Percentiles rank a stretch among this genome's conserved stretches.
phyloP scores from a whole-genome alignment of 176 grass and related monocot genomes.

The Pontederia paniculata region DNA sequence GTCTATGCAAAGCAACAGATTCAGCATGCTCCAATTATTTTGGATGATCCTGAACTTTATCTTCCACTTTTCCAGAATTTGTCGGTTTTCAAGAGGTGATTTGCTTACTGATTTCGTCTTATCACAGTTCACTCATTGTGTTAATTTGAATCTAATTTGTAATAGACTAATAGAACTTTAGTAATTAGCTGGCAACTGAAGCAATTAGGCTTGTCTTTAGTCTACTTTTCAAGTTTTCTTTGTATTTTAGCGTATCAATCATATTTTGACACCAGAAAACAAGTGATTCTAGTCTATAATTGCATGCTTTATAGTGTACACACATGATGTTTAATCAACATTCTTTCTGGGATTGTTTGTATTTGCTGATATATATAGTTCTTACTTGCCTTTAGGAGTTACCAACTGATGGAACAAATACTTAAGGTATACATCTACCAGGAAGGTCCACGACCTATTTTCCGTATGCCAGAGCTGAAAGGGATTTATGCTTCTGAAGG shows the following conservation, averaged over 20 bases:
- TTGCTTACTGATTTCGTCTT: no score
- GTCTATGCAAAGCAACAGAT: slow-evolving; percentile 64
- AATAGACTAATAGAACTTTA: no score
- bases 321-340: background rate
- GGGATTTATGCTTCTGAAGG: background rate
- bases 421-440: background rate
- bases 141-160: no score
- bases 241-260: no score
- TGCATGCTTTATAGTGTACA: no score
- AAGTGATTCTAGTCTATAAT: no score
- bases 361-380: background rate
- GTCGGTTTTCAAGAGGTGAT: slow-evolving; percentile 69
- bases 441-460: background rate
- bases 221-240: no score
- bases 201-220: no score
- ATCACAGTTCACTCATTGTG: no score
- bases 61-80: slow-evolving; percentile 50
- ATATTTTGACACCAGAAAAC: no score
- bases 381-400: background rate
- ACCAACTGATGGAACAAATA: background rate
- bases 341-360: background rate
- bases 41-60: slow-evolving; percentile 50
- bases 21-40: slow-evolving; percentile 25
- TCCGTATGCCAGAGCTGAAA: background rate
- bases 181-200: no score